A percentile compares a stretch with the other conserved stretches of the same genome.
Conservation (phyloP, 768 basidiomycete genomes). For the Calocybe cyanea region DNA sequence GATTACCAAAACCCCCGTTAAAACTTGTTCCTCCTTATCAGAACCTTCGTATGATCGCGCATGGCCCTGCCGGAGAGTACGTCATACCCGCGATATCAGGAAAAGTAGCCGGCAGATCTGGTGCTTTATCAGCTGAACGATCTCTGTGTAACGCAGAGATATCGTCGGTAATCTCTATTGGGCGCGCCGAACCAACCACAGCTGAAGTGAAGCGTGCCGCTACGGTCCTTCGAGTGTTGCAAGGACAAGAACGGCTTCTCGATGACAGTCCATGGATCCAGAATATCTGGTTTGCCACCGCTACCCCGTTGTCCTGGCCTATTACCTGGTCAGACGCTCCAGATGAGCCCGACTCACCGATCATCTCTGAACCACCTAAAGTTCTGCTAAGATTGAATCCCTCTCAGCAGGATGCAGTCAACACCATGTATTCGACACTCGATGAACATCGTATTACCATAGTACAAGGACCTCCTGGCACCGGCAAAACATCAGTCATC, state of each 20-base stretch:
- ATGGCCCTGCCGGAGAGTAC: conserved; percentile 23
- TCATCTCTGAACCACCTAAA: neutral
- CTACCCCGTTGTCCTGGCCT: conserved; percentile 34
- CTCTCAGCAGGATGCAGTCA: conserved; percentile 46
- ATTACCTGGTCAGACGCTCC: conserved; percentile 25
- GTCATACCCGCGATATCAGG: too few relatives aligned
- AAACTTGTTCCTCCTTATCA: too few relatives aligned
- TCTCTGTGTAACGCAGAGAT: conserved; percentile 28
- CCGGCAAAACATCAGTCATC: conserved; percentile 74
- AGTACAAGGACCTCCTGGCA: conserved; percentile 60
- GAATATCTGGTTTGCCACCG: conserved; percentile 41
- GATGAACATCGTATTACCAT: conserved; percentile 36
- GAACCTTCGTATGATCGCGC: conserved; percentile 8
- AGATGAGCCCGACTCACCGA: neutral
- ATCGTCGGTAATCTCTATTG: conserved; percentile 42
- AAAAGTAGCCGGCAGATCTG: conserved; percentile 34
- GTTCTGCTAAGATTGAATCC: conserved; percentile 30
- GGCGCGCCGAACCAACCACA: conserved; percentile 51
- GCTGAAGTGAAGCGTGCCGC: conserved; percentile 50
- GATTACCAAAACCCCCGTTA: too few relatives aligned
- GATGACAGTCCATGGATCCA: conserved; percentile 44
- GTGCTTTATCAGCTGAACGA: conserved; percentile 21
- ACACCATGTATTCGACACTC: conserved; percentile 39
- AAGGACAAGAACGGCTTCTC: conserved; percentile 32
- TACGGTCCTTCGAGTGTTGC: conserved; percentile 39